Conservation (phyloP, 352 stramenopile genomes). For the Pythium sukuiense region DNA sequence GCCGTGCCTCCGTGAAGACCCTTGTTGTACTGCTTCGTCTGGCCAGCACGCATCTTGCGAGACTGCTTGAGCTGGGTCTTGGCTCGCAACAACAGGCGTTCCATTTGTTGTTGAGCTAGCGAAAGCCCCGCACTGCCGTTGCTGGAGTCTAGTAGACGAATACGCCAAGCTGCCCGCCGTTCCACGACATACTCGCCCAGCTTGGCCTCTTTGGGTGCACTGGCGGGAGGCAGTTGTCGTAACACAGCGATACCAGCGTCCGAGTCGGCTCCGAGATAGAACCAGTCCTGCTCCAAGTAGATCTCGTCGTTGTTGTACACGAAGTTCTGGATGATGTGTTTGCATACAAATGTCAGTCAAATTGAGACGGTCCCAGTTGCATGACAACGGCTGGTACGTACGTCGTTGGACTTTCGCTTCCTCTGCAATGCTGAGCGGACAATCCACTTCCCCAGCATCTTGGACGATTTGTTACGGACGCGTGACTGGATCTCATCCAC, state of each 20-base stretch:
- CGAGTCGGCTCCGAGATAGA: conserved; percentile 73
- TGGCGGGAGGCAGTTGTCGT: conserved; percentile 47
- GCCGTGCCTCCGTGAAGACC: conserved; percentile 46
- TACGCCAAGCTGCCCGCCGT: conserved; percentile 59
- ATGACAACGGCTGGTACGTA: conserved; percentile 24
- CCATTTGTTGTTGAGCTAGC: conserved; percentile 81
- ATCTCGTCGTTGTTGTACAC: conserved; percentile 86
- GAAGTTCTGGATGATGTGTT: conserved; percentile 44
- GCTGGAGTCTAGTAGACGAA: conserved; percentile 71
- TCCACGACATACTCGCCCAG: conserved; percentile 70
- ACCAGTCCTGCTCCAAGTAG: conserved; percentile 84
- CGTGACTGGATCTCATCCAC: conserved; percentile 80
- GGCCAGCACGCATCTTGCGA: conserved; percentile 61
- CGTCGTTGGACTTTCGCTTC: conserved; percentile 44
- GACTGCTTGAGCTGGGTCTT: conserved; percentile 81
- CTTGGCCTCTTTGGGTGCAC: conserved; percentile 10
- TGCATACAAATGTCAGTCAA: neutral
- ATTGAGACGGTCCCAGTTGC: too few species aligned
- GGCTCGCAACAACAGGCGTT: conserved; percentile 63
- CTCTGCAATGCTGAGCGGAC: conserved; percentile 60
- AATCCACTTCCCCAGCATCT: conserved; percentile 79
- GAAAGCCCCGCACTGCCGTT: conserved; percentile 61
- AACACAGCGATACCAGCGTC: conserved; percentile 64
- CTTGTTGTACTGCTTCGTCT: conserved; percentile 44
- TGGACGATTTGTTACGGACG: conserved; percentile 71